Evolutionary conservation across 345 rosid species (phyloP).

Genomic region (Erysimum cheiranthoides): DNA sequence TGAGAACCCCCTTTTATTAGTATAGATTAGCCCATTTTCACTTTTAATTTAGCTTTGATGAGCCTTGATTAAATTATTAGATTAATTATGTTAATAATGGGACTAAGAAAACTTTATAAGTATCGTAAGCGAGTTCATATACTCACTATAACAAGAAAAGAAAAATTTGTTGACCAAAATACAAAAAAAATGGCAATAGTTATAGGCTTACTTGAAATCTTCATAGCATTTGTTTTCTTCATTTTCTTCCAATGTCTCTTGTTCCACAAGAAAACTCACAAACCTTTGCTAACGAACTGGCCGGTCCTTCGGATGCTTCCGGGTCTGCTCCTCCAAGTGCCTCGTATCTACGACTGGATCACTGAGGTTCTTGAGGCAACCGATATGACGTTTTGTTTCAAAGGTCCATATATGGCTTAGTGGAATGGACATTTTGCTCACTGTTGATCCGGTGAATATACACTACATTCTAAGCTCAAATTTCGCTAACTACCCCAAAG

Average conservation of each 20-base stretch:
- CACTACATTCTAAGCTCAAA: neutral
- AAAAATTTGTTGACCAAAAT: too few relatives aligned
- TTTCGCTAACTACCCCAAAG: neutral
- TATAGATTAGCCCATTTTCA: too few relatives aligned
- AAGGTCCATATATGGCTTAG: slow-evolving; percentile 7
- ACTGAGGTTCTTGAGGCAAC: too few relatives aligned
- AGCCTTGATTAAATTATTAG: too few relatives aligned
- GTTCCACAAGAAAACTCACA: neutral
- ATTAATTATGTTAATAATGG: too few relatives aligned
- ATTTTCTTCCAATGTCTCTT: slow-evolving; percentile 18
- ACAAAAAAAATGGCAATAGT: too few relatives aligned
- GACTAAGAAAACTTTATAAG: too few relatives aligned
- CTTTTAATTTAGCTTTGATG: too few relatives aligned
- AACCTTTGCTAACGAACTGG: slow-evolving; percentile 3
- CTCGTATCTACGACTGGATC: neutral
- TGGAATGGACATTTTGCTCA: neutral
- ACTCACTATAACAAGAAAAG: too few relatives aligned
- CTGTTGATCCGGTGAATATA: neutral
- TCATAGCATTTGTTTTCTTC: slow-evolving; percentile 19
- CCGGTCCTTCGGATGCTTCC: slow-evolving; percentile 7
- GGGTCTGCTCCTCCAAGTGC: neutral
- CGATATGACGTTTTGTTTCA: neutral
- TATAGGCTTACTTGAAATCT: too few relatives aligned
- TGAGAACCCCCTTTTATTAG: too few relatives aligned
- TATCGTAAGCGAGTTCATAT: too few relatives aligned